Evolutionary conservation across 345 rosid genomes (phyloP).

Genomic region (Salix arbutifolia): DNA sequence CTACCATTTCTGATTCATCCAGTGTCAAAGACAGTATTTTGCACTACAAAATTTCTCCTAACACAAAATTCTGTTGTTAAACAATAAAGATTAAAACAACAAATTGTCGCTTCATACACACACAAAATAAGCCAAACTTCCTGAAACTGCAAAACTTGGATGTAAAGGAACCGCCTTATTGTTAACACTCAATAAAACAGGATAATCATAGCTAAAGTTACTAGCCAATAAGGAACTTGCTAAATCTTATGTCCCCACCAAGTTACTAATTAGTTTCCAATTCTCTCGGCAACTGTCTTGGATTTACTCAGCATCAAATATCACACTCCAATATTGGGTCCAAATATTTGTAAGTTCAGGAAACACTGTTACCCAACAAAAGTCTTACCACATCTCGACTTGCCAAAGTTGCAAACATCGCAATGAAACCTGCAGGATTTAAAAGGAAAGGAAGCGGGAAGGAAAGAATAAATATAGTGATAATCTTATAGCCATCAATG

Average conservation of each 20-base stretch:
- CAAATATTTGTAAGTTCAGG: not conserved
- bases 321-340: not conserved
- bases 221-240: not conserved
- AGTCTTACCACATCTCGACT: constrained; percentile 89
- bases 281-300: not conserved
- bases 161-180: not conserved
- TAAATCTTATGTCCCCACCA: not conserved
- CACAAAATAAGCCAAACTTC: no score
- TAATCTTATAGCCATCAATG: not conserved
- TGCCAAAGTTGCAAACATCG: constrained; percentile 87
- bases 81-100: not conserved
- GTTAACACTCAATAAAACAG: not conserved
- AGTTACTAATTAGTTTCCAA: not conserved
- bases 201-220: not conserved
- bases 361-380: not conserved
- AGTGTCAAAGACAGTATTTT: not conserved
- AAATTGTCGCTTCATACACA: not conserved
- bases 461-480: not conserved
- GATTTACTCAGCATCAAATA: not conserved
- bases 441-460: constrained; percentile 12
- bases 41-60: not conserved
- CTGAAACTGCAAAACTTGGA: not conserved
- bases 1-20: not conserved
- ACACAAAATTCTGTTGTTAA: not conserved
- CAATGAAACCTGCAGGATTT: constrained; percentile 72